Conservation (phyloP, 129 eudicot species). For the Pseudognaphalium luteoalbum region DNA sequence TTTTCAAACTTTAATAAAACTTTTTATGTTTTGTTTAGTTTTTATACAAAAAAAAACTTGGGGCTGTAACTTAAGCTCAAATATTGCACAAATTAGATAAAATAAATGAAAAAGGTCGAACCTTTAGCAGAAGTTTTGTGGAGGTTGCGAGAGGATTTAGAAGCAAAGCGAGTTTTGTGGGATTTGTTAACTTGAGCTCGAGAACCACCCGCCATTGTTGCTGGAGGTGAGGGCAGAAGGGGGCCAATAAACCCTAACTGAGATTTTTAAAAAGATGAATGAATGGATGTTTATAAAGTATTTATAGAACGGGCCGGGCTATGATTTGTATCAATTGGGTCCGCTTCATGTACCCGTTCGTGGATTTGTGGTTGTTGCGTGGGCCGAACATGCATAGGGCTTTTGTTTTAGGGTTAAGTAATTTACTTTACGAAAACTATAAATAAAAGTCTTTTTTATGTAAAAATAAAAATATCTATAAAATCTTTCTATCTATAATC, state of each 20-base stretch:
- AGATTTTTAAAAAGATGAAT: background rate
- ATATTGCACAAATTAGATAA: background rate
- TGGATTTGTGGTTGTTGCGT: background rate
- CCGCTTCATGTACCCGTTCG: background rate
- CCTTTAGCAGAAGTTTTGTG: slow-evolving; percentile 84
- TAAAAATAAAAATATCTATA: too few species aligned
- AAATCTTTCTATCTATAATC: too few species aligned
- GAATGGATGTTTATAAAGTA: background rate
- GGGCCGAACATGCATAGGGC: background rate
- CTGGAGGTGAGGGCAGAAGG: background rate
- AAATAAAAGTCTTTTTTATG: too few species aligned
- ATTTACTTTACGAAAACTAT: too few species aligned
- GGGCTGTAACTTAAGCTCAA: background rate
- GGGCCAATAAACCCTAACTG: background rate
- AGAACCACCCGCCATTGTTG: slow-evolving; percentile 71
- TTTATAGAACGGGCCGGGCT: background rate
- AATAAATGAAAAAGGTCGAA: slow-evolving; percentile 8
- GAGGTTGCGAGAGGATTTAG: slow-evolving; percentile 77
- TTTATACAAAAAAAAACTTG: background rate
- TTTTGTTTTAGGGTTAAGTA: too few species aligned
- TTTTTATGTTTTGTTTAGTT: too few species aligned
- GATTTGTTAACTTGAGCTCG: slow-evolving; percentile 76
- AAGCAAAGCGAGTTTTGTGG: slow-evolving; percentile 88
- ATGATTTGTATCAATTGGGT: background rate
- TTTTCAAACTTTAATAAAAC: background rate